Base-by-base conservation (phyloP, 768 basidiomycete species). In the Naganishia friedmannii region DNA sequence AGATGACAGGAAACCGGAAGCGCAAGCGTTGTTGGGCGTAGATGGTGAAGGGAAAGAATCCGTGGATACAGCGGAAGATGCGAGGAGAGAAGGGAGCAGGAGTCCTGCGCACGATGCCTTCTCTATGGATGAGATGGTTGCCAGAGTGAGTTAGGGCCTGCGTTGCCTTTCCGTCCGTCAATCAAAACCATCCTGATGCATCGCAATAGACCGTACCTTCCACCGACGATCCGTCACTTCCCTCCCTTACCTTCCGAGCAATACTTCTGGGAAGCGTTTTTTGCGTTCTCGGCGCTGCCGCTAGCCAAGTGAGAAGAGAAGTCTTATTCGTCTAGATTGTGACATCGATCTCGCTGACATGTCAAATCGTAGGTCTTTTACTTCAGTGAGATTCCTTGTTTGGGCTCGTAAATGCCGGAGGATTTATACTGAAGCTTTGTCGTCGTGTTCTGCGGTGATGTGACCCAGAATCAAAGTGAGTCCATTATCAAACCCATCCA, bases 151-250 rank as follows among this genome's bases (percentile, higher is more conserved):
- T 72, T 19, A 4, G 23, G 4, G 45, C 51, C 42, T 3, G 19
- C 12, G 5, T 13, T 23, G 26, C 53, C 57, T 29, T n/a, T n/a
- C n/a, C 28, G 48, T 32, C 34, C 46, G 0, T 45, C 28, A 29
- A 4, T 8, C 58, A 45, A 15, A 57, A 0, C 4, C 21, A 10
- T 57, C 37, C 29, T 5, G 17, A 29, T 31, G n/a, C 56, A 39
- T 23, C 3, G 7, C 26, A 21, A 37, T 57, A 80, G 79, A 74
- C 76, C 7, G 78, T 80, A 2, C 80, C 81, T 7, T 73, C 76
- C 2, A 80, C 78, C 3, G 81, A 82, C 71, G 80, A 82, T 57
- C 77, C 80, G 0, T 68, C 75, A 2, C 65, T 80, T 19, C 79
- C 80, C 0, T 78, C 79, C 0, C 67, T 82, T 34, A 82, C 81